These are phyloP conservation scores for Pyracantha coccinea DNA, from an alignment of 331 rosid genomes.

Conservation along the genomic window DNA sequence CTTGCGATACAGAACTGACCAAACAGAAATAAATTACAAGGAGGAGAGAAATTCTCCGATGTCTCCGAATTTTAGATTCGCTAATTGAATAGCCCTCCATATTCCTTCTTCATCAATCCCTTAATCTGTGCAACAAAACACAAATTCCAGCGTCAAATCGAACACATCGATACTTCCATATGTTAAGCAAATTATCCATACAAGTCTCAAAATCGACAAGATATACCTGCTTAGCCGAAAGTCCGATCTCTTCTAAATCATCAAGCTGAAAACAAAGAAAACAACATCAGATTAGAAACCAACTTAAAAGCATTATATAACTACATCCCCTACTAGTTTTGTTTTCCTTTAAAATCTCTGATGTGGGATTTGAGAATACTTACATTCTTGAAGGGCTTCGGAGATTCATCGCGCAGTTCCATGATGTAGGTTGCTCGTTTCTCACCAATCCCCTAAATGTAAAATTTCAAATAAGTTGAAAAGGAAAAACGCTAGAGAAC, in stretches of 20 bases:
- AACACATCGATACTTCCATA: neutral
- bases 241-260: slow-evolving; percentile 74
- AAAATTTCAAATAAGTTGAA: neutral
- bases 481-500: neutral
- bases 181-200: neutral
- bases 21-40: neutral
- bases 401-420: slow-evolving; percentile 64
- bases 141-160: neutral
- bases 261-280: slow-evolving; percentile 44
- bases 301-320: neutral
- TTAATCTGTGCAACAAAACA: slow-evolving; percentile 38
- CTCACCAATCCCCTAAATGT: slow-evolving; percentile 79
- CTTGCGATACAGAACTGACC: slow-evolving; percentile 1
- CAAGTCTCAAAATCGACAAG: neutral
- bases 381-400: slow-evolving; percentile 65
- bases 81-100: slow-evolving; percentile 47
- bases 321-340: neutral
- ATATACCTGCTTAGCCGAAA: slow-evolving; percentile 74
- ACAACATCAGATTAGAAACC: neutral
- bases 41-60: neutral
- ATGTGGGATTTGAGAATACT: slow-evolving; percentile 6
- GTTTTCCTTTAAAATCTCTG: neutral
- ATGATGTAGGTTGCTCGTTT: slow-evolving; percentile 69
- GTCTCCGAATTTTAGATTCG: neutral
- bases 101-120: slow-evolving; percentile 54